Evolutionary conservation across 805 yeast genomes (phyloP).

Genomic region (Wickerhamiella occidentalis): DNA sequence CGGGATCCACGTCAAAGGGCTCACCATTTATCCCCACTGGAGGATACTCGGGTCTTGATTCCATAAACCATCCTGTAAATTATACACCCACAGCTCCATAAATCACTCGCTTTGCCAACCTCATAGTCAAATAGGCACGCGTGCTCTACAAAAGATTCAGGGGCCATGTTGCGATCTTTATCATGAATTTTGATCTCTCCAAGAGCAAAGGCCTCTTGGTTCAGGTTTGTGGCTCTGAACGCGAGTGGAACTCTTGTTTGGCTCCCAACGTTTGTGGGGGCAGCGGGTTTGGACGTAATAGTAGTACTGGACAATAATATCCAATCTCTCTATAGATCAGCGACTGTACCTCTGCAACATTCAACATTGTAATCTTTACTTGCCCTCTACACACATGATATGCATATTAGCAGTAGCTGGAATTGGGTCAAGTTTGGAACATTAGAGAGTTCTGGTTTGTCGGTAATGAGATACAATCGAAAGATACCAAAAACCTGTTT

Average conservation of each 20-base stretch:
- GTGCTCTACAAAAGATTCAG: conserved; percentile 72
- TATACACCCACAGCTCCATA: conserved; percentile 97
- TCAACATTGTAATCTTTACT: too few species aligned
- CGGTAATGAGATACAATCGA: too few species aligned
- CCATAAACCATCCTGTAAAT: conserved; percentile 93
- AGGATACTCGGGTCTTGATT: conserved; percentile 14
- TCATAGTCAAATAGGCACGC: conserved; percentile 38
- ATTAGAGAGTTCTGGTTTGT: too few species aligned
- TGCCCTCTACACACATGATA: too few species aligned
- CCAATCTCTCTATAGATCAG: too few species aligned
- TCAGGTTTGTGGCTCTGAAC: conserved; percentile 52
- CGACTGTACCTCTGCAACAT: too few species aligned
- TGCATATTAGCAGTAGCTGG: too few species aligned
- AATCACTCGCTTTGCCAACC: conserved; percentile 90
- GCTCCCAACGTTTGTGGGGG: not conserved
- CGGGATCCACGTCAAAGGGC: not conserved
- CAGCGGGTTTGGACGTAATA: not conserved
- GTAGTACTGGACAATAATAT: too few species aligned
- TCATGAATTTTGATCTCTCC: conserved; percentile 66
- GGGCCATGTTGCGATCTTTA: conserved; percentile 84
- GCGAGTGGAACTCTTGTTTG: not conserved
- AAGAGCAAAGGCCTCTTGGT: conserved; percentile 57
- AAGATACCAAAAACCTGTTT: too few species aligned
- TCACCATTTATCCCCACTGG: not conserved
- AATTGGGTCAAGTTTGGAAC: too few species aligned